A percentile compares a stretch with the other conserved stretches of the same genome.
Evolutionary conservation across 441 rosid species (phyloP).

Genomic region (Gossypium lobatum): DNA sequence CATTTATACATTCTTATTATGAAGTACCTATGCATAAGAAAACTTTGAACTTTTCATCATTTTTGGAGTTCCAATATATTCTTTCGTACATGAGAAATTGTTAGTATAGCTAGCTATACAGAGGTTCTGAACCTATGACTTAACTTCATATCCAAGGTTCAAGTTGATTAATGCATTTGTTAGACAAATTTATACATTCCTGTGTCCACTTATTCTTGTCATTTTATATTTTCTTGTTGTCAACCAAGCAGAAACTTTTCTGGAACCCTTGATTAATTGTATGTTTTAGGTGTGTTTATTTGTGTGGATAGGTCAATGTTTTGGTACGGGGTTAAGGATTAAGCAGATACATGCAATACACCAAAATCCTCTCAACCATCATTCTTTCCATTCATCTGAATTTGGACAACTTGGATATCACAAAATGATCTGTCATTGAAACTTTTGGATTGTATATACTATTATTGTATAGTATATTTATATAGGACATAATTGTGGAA

Average conservation of each 20-base stretch:
- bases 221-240: neutral
- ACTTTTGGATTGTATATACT: neutral
- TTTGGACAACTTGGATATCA: neutral
- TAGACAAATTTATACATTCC: neutral
- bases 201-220: neutral
- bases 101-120: neutral
- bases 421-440: neutral
- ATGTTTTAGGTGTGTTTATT: neutral
- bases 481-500: neutral
- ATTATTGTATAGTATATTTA: neutral
- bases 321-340: neutral
- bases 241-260: neutral
- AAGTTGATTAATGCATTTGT: neutral
- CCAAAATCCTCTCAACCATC: neutral
- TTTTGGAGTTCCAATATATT: neutral
- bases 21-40: neutral
- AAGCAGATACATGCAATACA: neutral
- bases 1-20: neutral
- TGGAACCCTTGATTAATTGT: neutral
- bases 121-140: neutral
- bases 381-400: neutral
- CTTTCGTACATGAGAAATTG: neutral
- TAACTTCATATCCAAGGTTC: no score
- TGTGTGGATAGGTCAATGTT: neutral
- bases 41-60: neutral